These are phyloP conservation scores for Uronychia binucleata DNA, from an alignment of 73 alveolate genomes.

Conservation along the genomic window DNA sequence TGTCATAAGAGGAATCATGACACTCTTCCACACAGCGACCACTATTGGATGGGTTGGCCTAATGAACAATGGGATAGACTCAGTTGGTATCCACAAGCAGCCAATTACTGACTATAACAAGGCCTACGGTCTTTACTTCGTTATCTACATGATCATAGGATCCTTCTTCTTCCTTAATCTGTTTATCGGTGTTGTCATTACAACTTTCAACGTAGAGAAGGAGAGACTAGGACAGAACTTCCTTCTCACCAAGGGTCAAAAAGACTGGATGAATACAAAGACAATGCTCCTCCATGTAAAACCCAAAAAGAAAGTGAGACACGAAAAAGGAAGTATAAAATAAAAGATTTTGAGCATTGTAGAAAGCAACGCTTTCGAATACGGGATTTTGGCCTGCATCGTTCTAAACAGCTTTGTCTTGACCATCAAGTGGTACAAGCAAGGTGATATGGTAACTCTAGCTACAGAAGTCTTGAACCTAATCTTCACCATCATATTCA, in stretches of 20 bases:
- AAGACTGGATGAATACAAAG: neutral
- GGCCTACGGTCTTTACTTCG: neutral
- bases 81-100: constrained; percentile 26
- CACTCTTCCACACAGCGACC: constrained; percentile 67
- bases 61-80: constrained; percentile 67
- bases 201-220: neutral
- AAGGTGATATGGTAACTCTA: neutral
- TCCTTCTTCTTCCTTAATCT: constrained; percentile 73
- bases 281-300: neutral
- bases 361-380: constrained; percentile 2
- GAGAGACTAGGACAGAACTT: neutral
- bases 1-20: constrained; percentile 72
- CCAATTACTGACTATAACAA: neutral
- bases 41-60: constrained; percentile 54
- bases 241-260: neutral
- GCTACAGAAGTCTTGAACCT: constrained; percentile 41
- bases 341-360: neutral
- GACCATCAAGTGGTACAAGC: constrained; percentile 27
- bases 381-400: constrained; percentile 12
- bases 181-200: constrained; percentile 5
- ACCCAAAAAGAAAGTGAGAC: neutral
- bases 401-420: constrained; percentile 16
- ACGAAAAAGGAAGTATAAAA: neutral
- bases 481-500: constrained; percentile 41
- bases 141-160: constrained; percentile 1